phyloP scores from a whole-genome alignment of 2,329 filamentous ascomycete species.

The Colletotrichum liaoningense region DNA sequence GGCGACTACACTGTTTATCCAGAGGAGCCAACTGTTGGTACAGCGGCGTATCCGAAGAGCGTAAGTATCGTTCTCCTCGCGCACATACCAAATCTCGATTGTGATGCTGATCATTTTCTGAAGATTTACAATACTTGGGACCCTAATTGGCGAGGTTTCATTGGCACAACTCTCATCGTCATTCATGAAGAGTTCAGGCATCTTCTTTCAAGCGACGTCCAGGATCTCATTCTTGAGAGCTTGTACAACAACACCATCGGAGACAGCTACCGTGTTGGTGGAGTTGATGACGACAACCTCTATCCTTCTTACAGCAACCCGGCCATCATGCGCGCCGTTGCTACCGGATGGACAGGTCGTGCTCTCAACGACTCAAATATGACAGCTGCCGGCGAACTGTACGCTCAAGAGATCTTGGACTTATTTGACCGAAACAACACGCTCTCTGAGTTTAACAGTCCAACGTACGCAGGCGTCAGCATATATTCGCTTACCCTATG shows the following conservation, averaged over 20 bases:
- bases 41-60: constrained; percentile 54
- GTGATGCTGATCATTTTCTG: not conserved
- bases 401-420: constrained; percentile 65
- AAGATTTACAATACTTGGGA: constrained; percentile 69
- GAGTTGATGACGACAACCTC: constrained; percentile 44
- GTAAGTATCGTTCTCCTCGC: not conserved
- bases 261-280: constrained; percentile 70
- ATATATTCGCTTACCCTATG: constrained; percentile 68
- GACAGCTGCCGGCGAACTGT: constrained; percentile 66
- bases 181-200: constrained; percentile 67
- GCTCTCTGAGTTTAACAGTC: constrained; percentile 51
- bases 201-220: constrained; percentile 50
- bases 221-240: constrained; percentile 60
- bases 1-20: constrained; percentile 61
- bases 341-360: constrained; percentile 68
- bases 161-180: constrained; percentile 69
- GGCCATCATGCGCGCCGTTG: constrained; percentile 70
- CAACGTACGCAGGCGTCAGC: constrained; percentile 72
- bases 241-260: constrained; percentile 66
- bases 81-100: not conserved
- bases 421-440: constrained; percentile 67
- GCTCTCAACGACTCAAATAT: constrained; percentile 67
- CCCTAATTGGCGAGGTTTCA: constrained; percentile 73
- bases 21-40: constrained; percentile 69
- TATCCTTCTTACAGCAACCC: constrained; percentile 55